A percentile compares a stretch with the other conserved stretches of the same genome.
phyloP scores from a whole-genome alignment of 2,329 filamentous ascomycete genomes.

The Keithomyces neogunnii region DNA sequence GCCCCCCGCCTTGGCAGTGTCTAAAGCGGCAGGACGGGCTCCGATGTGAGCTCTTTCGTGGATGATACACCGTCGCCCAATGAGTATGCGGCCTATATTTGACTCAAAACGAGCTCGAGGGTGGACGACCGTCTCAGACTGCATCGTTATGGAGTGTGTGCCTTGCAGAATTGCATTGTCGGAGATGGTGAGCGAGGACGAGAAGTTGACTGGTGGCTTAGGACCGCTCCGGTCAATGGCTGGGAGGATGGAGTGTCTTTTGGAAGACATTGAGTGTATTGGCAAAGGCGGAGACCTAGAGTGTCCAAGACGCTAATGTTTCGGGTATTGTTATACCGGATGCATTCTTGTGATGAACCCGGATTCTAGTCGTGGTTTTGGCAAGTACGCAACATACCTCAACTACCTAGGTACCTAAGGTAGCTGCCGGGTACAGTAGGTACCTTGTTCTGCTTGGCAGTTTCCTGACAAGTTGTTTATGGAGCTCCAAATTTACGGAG shows the following conservation, averaged over 20 bases:
- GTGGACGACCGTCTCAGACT: constrained; percentile 73
- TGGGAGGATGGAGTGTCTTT: constrained; percentile 49
- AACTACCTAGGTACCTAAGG: too few species aligned
- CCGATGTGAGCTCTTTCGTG: constrained; percentile 59
- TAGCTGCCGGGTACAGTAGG: too few species aligned
- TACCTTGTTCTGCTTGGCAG: too few species aligned
- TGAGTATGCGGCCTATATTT: constrained; percentile 65
- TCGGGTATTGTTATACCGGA: not conserved
- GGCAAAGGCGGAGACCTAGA: not conserved
- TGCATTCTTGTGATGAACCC: too few species aligned
- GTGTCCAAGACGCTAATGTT: not conserved
- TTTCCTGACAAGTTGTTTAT: too few species aligned
- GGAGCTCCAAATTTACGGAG: not conserved
- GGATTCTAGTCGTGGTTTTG: too few species aligned
- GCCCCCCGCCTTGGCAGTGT: constrained; percentile 30
- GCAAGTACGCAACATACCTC: too few species aligned
- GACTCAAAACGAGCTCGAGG: constrained; percentile 76
- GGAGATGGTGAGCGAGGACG: constrained; percentile 51
- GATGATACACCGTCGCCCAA: constrained; percentile 76
- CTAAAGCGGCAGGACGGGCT: constrained; percentile 23
- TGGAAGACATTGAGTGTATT: constrained; percentile 29
- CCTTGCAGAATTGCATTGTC: constrained; percentile 59
- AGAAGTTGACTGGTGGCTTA: constrained; percentile 54
- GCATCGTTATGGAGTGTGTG: constrained; percentile 69
- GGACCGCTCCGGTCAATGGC: constrained; percentile 43